Base-by-base conservation (phyloP, 2,329 filamentous ascomycete genomes). In the Colletotrichum tanaceti region DNA sequence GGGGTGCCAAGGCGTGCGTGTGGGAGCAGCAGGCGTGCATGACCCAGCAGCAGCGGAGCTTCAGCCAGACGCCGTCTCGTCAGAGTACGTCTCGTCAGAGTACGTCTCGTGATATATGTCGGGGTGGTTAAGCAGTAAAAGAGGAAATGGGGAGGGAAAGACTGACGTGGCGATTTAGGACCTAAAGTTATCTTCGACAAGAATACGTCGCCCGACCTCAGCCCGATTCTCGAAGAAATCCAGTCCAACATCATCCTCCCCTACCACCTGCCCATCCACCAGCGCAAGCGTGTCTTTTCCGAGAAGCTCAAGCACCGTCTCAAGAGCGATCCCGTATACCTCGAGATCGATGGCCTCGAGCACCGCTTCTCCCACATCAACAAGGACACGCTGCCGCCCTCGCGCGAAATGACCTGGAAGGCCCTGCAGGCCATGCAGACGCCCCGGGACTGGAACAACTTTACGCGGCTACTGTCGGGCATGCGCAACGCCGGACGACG, bases 191-290 rank as follows among this genome's bases (percentile, higher is more conserved):
- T 85, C 65, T 90, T 90, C 74, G 75, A 79, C 9, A 79, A 82
- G 60, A 84, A 86, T 5, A 86, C 85, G 16, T 85, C 85, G 50
- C 71, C 81, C 24, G 80, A 87, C 63, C 83, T 92, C 68, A 84
- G 90, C 75, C 66, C 76, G 14, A 74, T 84, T 39, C 84, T 92
- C 70, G 75, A 78, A 47, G 77, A 74, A 24, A 83, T 91, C 74
- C 87, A 89, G 71, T 78, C 83, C 53, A 85, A 86, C 72, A 83
- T 90, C 76, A 86, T 91, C 75, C 78, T 91, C 49, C 89, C 89
- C n/a, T 78, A 83, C 39, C 86, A 89, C 75, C 85, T 92, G 35
- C 81, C 84, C 24, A 65, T 75, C 35, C 77, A 79, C 58, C 85
- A 91, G 78, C 85, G 82, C 73, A 81, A 84, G 72, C 81, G 86